Evolutionary conservation across 1,139 yeast genomes (phyloP), one percentile per base, ranked within the genome.

Genomic region (Tardiomyces blankii): DNA sequence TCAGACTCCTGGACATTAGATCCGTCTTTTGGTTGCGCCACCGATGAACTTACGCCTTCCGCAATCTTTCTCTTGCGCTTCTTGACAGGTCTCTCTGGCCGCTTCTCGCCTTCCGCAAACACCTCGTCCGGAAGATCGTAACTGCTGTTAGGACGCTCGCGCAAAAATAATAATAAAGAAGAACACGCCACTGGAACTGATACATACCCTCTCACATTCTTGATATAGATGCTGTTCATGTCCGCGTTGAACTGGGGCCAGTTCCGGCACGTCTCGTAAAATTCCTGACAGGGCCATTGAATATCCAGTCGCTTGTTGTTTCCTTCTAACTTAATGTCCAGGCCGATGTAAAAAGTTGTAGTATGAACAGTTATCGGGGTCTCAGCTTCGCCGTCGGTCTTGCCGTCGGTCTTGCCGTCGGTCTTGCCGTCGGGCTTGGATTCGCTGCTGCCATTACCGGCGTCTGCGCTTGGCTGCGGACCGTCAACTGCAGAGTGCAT

Each of bases 231-330:
- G 43, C 70, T 68, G 60, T 81, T 73, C n/a, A 72, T 64, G 40
- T 76, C 75, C 47, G 75, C 81, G 53, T 82, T 76, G 57, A 75
- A 91, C 38, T 72, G 70, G 13, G 73, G 70, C 80, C 91, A 86
- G 38, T 78, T 73, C 54, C 86, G 80, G 63, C 96, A 86, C 16
- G 87, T 67, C 45, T 74, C 80, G 64, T 74, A 86, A 61, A 89
- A 91, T 51, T 91, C 98, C 18, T 87, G 75, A 60, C 97, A 89
- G 9, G 97, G 96, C 54, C 82, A 75, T 56, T 87, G 95, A 45
- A 91, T 83, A 60, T 91, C 96, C 51, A 91, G 72, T 56, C 80
- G 82, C 46, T 67, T 65, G 40, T 61, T 54, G n/a, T 52, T 55
- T 46, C 66, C 66, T 50, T 70, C 73, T 46, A 82, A 64, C 49